Evolutionary conservation across 2,329 filamentous ascomycete species (phyloP), one percentile per base, ranked within the genome.

Genomic region (Aspergillus flavus): DNA sequence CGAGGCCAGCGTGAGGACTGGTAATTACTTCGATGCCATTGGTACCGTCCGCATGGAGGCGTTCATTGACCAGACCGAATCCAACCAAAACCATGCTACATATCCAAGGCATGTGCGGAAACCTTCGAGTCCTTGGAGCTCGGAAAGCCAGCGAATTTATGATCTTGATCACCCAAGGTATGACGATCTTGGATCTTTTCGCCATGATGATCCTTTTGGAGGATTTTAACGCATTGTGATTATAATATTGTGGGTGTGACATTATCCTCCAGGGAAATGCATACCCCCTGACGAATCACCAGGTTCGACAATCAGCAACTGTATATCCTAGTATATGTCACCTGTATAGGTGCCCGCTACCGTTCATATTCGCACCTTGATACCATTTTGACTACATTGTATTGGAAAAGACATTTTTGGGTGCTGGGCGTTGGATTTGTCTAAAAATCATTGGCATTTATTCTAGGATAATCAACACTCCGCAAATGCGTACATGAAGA

Each of bases 21-120:
- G 77, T 61, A 85, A 86, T 76, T 94, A 95, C 80, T 95, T 95
- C 73, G 93, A 96, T 70, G 91, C 91, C 1, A 90, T 96, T 62
- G 93, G 94, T 1, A 98, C 94, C 2, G 88, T 98, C 54, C 88
- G 95, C 32, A 98, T 99, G 94, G 94, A 98, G 77, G 95, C 95
- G 0, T 99, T 98, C 76, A 96, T 99, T 69, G 86, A 88, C 67
- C 80, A 81, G 39, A 75, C 76, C 12, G 74, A 78, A 30, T 68
- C 73, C 11, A 71, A 71, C 58, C 74, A 75, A 34, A 65, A 72
- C 19, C 71, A 72, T 39, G 50, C 36, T 10, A 62, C 58, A 6
- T 61, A 59, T 48, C 66, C 61, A 16, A 68, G 71, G 59, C 72
- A 78, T 61, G 59, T 21, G 23, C 66, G 69, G 60, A 78, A 76